phyloP scores from a whole-genome alignment of 176 grass and related monocot species.

The Oryza meyeriana region DNA sequence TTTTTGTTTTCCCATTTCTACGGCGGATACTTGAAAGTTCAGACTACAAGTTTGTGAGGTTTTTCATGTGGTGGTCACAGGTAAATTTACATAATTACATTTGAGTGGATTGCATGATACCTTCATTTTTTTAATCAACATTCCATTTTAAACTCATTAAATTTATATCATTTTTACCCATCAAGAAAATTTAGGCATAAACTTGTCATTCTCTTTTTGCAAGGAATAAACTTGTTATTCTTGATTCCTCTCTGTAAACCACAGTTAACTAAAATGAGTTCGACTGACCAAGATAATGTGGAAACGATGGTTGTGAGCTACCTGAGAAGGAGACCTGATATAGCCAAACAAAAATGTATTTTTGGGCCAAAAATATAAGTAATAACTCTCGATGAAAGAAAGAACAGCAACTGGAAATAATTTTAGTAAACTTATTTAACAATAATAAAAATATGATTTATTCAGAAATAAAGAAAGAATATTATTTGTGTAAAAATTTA shows the following conservation, averaged over 20 bases:
- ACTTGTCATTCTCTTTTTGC: neutral
- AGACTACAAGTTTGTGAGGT: slow-evolving; percentile 51
- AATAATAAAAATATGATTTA: neutral
- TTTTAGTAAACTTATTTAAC: neutral
- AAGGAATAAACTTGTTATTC: neutral
- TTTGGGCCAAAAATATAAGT: neutral
- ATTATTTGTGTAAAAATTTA: neutral
- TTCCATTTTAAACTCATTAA: neutral
- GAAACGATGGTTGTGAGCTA: neutral
- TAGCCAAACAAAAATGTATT: neutral
- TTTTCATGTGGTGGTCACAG: slow-evolving; percentile 99
- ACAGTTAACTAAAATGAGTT: neutral
- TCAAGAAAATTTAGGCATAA: neutral
- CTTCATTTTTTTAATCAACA: neutral
- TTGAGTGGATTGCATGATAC: slow-evolving; percentile 1
- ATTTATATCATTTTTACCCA: neutral
- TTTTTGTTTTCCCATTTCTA: slow-evolving; percentile 76
- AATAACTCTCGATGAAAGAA: neutral
- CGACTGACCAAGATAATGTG: neutral
- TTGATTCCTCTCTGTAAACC: neutral
- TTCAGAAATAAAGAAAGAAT: neutral
- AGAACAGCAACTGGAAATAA: neutral
- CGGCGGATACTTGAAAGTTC: slow-evolving; percentile 77
- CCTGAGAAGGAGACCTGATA: neutral
- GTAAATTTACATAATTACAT: slow-evolving; percentile 40